Conservation (phyloP, 2,329 filamentous ascomycete genomes). For the Botryotinia narcissicola region DNA sequence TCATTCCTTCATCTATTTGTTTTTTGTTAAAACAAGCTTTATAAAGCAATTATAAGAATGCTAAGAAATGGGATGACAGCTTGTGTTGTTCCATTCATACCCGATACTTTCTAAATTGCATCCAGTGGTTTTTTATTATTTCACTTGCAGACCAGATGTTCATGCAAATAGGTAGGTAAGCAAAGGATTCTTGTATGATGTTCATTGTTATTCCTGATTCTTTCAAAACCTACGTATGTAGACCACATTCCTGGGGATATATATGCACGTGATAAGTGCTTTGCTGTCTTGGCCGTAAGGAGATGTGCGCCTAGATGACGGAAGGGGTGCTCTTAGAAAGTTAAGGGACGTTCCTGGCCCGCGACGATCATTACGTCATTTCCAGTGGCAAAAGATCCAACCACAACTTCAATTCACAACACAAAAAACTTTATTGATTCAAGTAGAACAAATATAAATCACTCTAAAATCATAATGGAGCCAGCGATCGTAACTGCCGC, state of each 20-base stretch:
- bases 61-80: background rate
- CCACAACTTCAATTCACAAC: background rate
- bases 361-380: constrained; percentile 2
- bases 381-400: background rate
- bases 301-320: background rate
- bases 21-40: background rate
- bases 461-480: constrained; percentile 16
- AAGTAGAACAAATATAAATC: background rate
- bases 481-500: background rate
- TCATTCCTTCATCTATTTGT: background rate
- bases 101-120: background rate
- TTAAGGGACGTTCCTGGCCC: background rate
- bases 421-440: background rate
- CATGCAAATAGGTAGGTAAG: accelerated
- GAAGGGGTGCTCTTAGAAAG: background rate
- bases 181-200: background rate
- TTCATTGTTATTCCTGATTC: background rate
- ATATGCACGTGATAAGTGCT: background rate
- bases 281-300: background rate
- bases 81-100: background rate
- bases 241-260: background rate
- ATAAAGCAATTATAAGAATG: background rate
- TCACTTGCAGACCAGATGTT: background rate
- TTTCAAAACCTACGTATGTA: background rate
- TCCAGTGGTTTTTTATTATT: background rate